A percentile compares a stretch with the other conserved stretches of the same genome.
These are phyloP conservation scores for Suhomyces coccinellae DNA, from an alignment of 1,139 yeast species.

Conservation along the genomic window DNA sequence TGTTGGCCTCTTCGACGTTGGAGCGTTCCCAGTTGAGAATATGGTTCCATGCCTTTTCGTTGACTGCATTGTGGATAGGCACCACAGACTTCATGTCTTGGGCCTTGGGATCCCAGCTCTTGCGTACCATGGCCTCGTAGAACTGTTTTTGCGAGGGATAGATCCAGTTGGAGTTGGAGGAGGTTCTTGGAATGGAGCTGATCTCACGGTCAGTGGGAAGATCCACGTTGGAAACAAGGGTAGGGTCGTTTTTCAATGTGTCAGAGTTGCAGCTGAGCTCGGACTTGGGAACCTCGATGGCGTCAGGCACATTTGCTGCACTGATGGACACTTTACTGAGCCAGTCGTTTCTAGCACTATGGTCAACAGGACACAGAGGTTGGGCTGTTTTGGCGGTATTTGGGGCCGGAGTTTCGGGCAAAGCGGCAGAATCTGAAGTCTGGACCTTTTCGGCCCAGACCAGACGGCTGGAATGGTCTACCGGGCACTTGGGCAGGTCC, in stretches of 20 bases:
- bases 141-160: conserved; percentile 96
- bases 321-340: conserved; percentile 30
- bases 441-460: conserved; percentile 45
- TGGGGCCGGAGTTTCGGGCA: not conserved
- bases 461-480: conserved; percentile 59
- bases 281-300: conserved; percentile 34
- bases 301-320: conserved; percentile 32
- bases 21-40: conserved; percentile 79
- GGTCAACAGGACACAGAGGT: conserved; percentile 31
- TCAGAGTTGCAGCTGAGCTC: conserved; percentile 40
- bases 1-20: conserved; percentile 49
- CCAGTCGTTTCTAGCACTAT: conserved; percentile 25
- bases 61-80: conserved; percentile 91
- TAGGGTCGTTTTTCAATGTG: conserved; percentile 6
- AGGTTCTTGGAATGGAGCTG: conserved; percentile 83
- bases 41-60: conserved; percentile 89
- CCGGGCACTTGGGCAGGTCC: conserved; percentile 59
- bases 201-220: conserved; percentile 72
- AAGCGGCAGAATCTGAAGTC: not conserved
- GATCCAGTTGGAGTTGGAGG: conserved; percentile 70
- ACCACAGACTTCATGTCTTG: conserved; percentile 87
- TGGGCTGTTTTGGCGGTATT: conserved; percentile 5
- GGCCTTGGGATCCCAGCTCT: conserved; percentile 81
- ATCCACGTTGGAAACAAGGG: conserved; percentile 22
- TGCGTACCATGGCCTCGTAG: conserved; percentile 89